Base-by-base conservation (phyloP, 441 rosid species). In the Arabidopsis lyrata region DNA sequence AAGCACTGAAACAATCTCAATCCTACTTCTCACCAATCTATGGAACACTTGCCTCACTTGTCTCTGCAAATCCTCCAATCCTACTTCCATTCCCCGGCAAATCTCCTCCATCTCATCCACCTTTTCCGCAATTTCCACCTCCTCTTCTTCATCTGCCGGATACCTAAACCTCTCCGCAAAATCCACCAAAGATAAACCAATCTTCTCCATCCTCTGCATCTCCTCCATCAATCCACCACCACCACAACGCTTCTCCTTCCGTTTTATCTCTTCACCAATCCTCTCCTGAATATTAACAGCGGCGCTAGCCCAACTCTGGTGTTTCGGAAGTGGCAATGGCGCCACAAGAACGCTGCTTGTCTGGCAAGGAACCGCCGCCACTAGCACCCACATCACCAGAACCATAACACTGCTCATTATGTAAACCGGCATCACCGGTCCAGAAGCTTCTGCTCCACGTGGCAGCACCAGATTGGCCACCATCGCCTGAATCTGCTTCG, bases 401-500 rank as follows among this genome's bases (percentile, higher is more conserved):
- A 82, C 85, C 79, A 82, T 67, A 42, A 92, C 84, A n/a, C 66
- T 70, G 54, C 90, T 87, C 92, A 92, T 85, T 48, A 86, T 75
- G 55, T 86, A 88, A 11, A 92, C 86, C 1, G 90, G 87, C 38
- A 72, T 66, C 10, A 87, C 88, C 55, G 90, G 67, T 27, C 96
- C 88, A 0, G 86, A 68, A 0, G 92, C 54, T 68, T 92, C 98
- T 2, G 80, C 84, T 0, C 96, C 95, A 10, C 95, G 87, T 8
- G 98, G 98, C 16, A 82, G 67, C 31, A 78, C 81, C 31, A 95
- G 86, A 58, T 85, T 90, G 24, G 64, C 27, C 0, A 77, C 73
- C 97, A 95, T 90, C n/a, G 90, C 88, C 41, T 95, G 99, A 75
- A 95, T 86, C 80, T 95, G 97, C 82, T 85, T 95, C 18, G 97